These are phyloP conservation scores for Fraxinus paxiana DNA, from an alignment of 305 asterid species.

Conservation along the genomic window DNA sequence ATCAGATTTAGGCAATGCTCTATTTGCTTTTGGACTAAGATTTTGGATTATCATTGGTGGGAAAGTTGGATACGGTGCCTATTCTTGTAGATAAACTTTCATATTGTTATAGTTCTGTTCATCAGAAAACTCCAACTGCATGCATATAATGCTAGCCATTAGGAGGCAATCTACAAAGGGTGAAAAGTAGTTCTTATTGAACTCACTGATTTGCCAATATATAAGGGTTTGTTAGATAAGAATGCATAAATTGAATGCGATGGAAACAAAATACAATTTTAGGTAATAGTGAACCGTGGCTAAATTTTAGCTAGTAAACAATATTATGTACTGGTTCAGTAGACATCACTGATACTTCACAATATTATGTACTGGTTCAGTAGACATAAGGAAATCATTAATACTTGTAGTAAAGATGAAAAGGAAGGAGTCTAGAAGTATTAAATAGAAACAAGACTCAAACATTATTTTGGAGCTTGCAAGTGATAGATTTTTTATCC, in stretches of 20 bases:
- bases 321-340: neutral
- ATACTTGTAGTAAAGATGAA: neutral
- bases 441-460: neutral
- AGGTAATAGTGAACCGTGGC: neutral
- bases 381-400: neutral
- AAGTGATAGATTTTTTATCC: neutral
- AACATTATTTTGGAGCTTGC: neutral
- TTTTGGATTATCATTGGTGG: neutral
- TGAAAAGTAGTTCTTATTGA: slow-evolving; percentile 8
- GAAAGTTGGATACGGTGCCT: slow-evolving; percentile 5
- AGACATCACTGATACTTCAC: no score
- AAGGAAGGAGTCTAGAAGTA: neutral
- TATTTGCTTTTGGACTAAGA: neutral
- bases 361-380: neutral
- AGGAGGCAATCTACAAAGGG: neutral
- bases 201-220: neutral
- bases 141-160: neutral
- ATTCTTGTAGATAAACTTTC: neutral
- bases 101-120: neutral
- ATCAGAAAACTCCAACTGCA: neutral
- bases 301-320: neutral
- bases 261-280: neutral
- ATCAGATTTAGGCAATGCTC: slow-evolving; percentile 5
- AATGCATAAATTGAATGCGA: neutral
- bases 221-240: neutral